Percentiles rank a stretch among this genome's conserved stretches.
phyloP scores from a whole-genome alignment of 805 yeast genomes.

The Kurtzmaniella fragi region DNA sequence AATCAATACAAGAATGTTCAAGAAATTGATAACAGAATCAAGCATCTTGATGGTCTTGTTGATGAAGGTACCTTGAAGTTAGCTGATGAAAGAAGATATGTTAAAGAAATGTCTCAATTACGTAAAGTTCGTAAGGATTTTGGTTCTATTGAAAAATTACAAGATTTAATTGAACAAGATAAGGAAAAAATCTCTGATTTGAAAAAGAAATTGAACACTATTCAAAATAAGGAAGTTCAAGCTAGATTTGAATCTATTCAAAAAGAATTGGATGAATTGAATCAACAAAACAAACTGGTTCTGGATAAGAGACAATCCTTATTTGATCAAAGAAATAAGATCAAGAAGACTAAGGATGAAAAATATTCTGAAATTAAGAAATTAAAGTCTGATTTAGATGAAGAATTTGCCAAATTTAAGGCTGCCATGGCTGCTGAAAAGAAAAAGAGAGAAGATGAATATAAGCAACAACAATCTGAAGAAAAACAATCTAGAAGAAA shows the following conservation, averaged over 20 bases:
- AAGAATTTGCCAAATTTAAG: slow-evolving; percentile 67
- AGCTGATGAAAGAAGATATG: slow-evolving; percentile 82
- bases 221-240: slow-evolving; percentile 61
- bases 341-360: slow-evolving; percentile 64
- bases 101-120: slow-evolving; percentile 80
- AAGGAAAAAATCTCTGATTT: slow-evolving; percentile 70
- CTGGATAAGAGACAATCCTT: slow-evolving; percentile 63
- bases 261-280: slow-evolving; percentile 64
- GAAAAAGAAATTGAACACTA: slow-evolving; percentile 58
- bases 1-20: slow-evolving; percentile 59
- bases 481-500: slow-evolving; percentile 49
- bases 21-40: slow-evolving; percentile 66
- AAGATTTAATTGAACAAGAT: slow-evolving; percentile 74
- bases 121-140: slow-evolving; percentile 80
- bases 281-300: slow-evolving; percentile 51
- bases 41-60: slow-evolving; percentile 64
- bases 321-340: slow-evolving; percentile 59
- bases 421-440: slow-evolving; percentile 63
- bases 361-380: slow-evolving; percentile 62
- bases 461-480: slow-evolving; percentile 48
- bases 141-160: slow-evolving; percentile 65
- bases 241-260: slow-evolving; percentile 64
- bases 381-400: slow-evolving; percentile 70
- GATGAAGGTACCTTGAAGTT: slow-evolving; percentile 76
- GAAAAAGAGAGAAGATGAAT: slow-evolving; percentile 63